A percentile compares a stretch with the other conserved stretches of the same genome.
phyloP scores from a whole-genome alignment of 2,329 filamentous ascomycete species.

The Mollisia scopiformis region DNA sequence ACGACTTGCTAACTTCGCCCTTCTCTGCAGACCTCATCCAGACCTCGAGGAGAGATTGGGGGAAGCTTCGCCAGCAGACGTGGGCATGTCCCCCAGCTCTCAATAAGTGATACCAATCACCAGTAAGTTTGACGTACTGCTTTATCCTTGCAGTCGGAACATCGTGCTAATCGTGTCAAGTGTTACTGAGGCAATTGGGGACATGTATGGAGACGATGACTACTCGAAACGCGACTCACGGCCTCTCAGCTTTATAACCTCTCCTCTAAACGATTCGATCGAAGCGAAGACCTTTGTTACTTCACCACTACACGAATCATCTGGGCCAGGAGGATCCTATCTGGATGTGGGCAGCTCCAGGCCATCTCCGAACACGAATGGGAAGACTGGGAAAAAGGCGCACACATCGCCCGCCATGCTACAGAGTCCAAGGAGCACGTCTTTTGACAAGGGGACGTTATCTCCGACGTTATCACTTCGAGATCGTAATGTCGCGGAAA shows the following conservation, averaged over 20 bases:
- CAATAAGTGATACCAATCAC: conserved; percentile 70
- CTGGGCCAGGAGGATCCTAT: conserved; percentile 34
- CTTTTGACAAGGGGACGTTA: conserved; percentile 37
- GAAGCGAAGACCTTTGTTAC: conserved; percentile 51
- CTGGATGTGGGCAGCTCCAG: conserved; percentile 27
- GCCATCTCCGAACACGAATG: conserved; percentile 32
- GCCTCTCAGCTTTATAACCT: conserved; percentile 59
- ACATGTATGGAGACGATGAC: conserved; percentile 68
- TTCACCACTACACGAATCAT: conserved; percentile 47
- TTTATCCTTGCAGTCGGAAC: not conserved
- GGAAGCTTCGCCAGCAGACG: conserved; percentile 38
- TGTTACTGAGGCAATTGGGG: conserved; percentile 75
- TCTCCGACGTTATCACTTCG: conserved; percentile 43
- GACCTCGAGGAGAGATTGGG: conserved; percentile 38
- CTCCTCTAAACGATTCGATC: conserved; percentile 46
- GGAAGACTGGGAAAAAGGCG: conserved; percentile 29
- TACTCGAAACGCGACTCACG: conserved; percentile 55
- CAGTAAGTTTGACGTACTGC: conserved; percentile 41
- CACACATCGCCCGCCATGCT: conserved; percentile 36
- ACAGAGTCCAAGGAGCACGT: conserved; percentile 33
- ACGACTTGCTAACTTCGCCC: conserved; percentile 27
- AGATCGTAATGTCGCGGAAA: conserved; percentile 45
- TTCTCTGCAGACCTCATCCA: conserved; percentile 37
- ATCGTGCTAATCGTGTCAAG: not conserved
- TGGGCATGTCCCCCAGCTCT: conserved; percentile 38